phyloP scores from a whole-genome alignment of 768 basidiomycete genomes.

The Rhodotorula sphaerocarpa region DNA sequence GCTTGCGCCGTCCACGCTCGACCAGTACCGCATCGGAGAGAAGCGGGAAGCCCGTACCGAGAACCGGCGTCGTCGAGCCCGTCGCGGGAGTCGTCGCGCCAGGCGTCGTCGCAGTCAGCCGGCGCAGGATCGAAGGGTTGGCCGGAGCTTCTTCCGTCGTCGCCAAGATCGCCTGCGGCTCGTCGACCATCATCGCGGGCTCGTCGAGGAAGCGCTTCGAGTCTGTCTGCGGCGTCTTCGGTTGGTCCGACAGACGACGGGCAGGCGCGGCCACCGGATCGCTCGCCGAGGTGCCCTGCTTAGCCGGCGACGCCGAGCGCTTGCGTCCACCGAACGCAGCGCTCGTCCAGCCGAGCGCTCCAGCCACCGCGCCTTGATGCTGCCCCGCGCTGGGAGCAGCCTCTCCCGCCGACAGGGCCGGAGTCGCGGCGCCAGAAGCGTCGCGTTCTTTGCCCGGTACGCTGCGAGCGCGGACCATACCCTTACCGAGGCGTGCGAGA shows the following conservation, averaged over 20 bases:
- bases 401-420: background rate
- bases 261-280: no score
- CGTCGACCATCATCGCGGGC: background rate
- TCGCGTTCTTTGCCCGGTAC: conserved; percentile 5
- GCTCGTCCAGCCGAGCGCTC: conserved; percentile 1
- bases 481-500: background rate
- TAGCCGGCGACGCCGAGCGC: background rate
- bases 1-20: conserved; percentile 18
- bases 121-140: background rate
- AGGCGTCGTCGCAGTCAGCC: background rate
- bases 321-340: background rate
- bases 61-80: background rate
- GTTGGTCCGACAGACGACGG: no score
- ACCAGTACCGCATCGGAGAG: conserved; percentile 20
- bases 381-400: background rate
- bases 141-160: background rate
- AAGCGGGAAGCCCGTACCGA: background rate
- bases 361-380: background rate
- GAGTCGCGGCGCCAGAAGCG: background rate
- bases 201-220: background rate
- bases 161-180: background rate
- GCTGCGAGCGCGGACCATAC: conserved; percentile 3
- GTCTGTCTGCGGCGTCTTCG: background rate
- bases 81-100: background rate
- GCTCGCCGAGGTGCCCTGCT: no score